Evolutionary conservation across 768 basidiomycete genomes (phyloP).

Genomic region (Tubosaeta sp.): DNA sequence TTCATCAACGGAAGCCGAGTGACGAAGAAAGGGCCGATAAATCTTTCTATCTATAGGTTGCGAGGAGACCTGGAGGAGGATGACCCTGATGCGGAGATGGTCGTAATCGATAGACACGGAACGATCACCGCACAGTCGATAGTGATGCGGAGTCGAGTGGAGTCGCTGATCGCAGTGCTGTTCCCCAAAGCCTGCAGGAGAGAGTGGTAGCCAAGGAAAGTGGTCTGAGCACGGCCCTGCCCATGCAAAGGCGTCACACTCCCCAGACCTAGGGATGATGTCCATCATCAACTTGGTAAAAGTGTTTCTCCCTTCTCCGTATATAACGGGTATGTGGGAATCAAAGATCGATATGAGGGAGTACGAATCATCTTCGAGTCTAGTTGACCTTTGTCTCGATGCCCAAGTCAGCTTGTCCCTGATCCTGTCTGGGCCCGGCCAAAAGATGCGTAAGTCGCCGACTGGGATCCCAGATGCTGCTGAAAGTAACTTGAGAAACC

Average conservation of each 20-base stretch:
- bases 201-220: slow-evolving; percentile 12
- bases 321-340: slow-evolving; percentile 7
- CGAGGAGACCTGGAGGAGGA: slow-evolving; percentile 8
- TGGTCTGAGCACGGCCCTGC: slow-evolving; percentile 11
- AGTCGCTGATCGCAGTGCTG: slow-evolving; percentile 2
- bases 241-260: slow-evolving; percentile 22
- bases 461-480: slow-evolving; percentile 9
- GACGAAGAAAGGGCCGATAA: not conserved
- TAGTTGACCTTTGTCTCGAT: slow-evolving; percentile 7
- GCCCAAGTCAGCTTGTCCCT: slow-evolving; percentile 19
- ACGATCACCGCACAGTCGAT: slow-evolving; percentile 20
- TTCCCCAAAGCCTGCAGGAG: slow-evolving; percentile 10
- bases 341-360: slow-evolving; percentile 18
- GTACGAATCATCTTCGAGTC: slow-evolving; percentile 17
- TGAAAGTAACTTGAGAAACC: slow-evolving; percentile 12
- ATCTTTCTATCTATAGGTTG: not conserved
- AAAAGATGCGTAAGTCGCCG: slow-evolving; percentile 15
- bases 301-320: slow-evolving; percentile 12
- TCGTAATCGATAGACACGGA: slow-evolving; percentile 6
- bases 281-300: slow-evolving; percentile 19
- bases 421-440: slow-evolving; percentile 16
- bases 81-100: slow-evolving; percentile 5
- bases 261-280: slow-evolving; percentile 10
- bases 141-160: slow-evolving; percentile 7
- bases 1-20: slow-evolving; percentile 1